Evolutionary conservation across 345 rosid genomes (phyloP).

Genomic region (Dipteronia sinensis): DNA sequence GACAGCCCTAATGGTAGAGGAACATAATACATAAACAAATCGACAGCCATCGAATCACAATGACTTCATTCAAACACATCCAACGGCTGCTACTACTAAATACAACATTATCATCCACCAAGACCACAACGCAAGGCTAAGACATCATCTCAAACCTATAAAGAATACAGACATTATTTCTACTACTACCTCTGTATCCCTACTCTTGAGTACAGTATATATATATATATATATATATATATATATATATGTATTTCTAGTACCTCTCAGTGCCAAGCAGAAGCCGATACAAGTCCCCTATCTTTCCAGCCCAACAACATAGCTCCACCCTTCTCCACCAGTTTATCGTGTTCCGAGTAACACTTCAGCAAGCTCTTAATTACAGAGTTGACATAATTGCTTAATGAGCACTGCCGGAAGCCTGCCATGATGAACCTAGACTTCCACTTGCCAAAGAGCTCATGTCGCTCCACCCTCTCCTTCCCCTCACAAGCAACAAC

Average conservation of each 20-base stretch:
- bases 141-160: slow-evolving; percentile 1
- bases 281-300: slow-evolving; percentile 61
- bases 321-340: slow-evolving; percentile 66
- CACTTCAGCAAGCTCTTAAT: slow-evolving; percentile 48
- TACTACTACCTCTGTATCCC: not conserved
- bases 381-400: slow-evolving; percentile 55
- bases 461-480: slow-evolving; percentile 75
- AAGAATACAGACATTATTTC: slow-evolving; percentile 13
- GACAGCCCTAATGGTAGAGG: not conserved
- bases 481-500: slow-evolving; percentile 68
- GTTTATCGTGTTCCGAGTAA: slow-evolving; percentile 54
- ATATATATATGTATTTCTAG: not conserved
- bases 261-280: slow-evolving; percentile 60
- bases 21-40: slow-evolving; percentile 6
- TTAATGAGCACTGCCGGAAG: slow-evolving; percentile 54
- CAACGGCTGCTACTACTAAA: not conserved
- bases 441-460: slow-evolving; percentile 74
- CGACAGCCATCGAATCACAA: not conserved
- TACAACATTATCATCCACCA: not conserved
- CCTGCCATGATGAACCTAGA: slow-evolving; percentile 77
- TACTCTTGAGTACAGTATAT: slow-evolving; percentile 34
- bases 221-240: not conserved
- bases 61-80: not conserved
- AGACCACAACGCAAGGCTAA: not conserved
- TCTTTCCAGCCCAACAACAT: slow-evolving; percentile 72